Conservation (phyloP, 225 moss, liverwort and hornwort genomes). For the Straminergon stramineum region DNA sequence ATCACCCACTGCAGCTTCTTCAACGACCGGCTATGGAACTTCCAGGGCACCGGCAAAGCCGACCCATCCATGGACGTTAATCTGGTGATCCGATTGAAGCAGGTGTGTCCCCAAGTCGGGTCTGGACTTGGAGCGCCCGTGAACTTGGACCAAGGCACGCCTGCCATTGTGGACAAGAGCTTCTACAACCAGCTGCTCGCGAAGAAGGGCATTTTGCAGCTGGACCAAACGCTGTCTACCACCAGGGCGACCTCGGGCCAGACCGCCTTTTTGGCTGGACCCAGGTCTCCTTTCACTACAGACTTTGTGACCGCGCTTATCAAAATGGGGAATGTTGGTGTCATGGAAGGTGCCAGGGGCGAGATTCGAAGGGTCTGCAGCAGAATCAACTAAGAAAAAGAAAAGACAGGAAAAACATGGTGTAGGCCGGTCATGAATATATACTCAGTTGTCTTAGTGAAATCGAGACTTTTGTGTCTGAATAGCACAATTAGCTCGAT, state of each 20-base stretch:
- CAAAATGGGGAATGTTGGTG: slow-evolving; percentile 20
- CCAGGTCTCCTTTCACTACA: slow-evolving; percentile 1
- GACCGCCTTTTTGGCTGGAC: slow-evolving; percentile 9
- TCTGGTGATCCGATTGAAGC: slow-evolving; percentile 8
- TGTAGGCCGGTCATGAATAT: background rate
- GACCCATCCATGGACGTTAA: slow-evolving; percentile 22
- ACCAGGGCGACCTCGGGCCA: background rate
- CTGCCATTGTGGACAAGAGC: slow-evolving; percentile 16
- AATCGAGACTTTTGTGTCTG: background rate
- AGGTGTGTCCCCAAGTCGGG: background rate
- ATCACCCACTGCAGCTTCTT: slow-evolving; percentile 41
- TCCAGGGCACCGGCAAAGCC: slow-evolving; percentile 7
- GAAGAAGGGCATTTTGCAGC: slow-evolving; percentile 23
- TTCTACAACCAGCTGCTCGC: slow-evolving; percentile 26
- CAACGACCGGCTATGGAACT: slow-evolving; percentile 34
- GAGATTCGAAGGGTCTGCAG: slow-evolving; percentile 38
- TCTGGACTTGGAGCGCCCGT: slow-evolving; percentile 18
- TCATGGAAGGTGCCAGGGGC: slow-evolving; percentile 10
- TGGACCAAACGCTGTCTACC: slow-evolving; percentile 28
- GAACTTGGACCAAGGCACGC: slow-evolving; percentile 35
- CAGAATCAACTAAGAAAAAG: slow-evolving; percentile 8
- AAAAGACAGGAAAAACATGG: background rate
- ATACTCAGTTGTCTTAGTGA: background rate
- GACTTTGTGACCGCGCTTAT: slow-evolving; percentile 23
- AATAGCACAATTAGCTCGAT: background rate